phyloP scores from a whole-genome alignment of 805 yeast species.

The Lipomyces yamadae region DNA sequence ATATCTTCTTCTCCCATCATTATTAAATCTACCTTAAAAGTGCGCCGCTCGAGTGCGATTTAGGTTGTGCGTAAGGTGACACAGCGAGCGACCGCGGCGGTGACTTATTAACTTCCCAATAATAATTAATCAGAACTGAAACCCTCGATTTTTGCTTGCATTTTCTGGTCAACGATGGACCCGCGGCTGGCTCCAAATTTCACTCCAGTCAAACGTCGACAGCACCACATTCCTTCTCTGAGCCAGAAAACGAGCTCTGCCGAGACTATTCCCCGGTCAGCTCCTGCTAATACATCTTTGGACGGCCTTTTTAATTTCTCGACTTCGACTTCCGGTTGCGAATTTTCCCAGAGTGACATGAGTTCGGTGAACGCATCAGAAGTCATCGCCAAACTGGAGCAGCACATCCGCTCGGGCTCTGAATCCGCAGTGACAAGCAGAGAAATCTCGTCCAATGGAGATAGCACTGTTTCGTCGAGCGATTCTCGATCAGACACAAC shows the following conservation, averaged over 20 bases:
- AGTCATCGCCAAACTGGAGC: conserved; percentile 2
- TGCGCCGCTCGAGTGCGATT: no score
- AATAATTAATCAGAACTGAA: no score
- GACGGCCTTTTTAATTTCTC: background rate
- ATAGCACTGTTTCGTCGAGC: conserved; percentile 4
- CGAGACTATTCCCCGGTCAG: background rate
- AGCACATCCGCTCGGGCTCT: conserved; percentile 9
- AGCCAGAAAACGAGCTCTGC: background rate
- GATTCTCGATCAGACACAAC: background rate
- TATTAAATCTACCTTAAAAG: no score
- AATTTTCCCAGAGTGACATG: background rate
- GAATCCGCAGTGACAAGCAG: background rate
- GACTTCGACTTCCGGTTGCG: background rate
- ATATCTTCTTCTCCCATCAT: no score
- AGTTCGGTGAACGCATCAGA: conserved; percentile 2
- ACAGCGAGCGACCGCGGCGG: no score
- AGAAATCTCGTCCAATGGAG: background rate
- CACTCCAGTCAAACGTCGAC: conserved; percentile 14
- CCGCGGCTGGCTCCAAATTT: conserved; percentile 33
- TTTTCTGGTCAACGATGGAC: conserved; percentile 18
- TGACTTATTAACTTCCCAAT: no score
- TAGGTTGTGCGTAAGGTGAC: no score
- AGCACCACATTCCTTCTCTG: background rate
- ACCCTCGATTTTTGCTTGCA: background rate
- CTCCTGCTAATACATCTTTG: background rate